These are phyloP conservation scores for Microglena sp. DNA, from an alignment of 139 green algal genomes.

Conservation along the genomic window DNA sequence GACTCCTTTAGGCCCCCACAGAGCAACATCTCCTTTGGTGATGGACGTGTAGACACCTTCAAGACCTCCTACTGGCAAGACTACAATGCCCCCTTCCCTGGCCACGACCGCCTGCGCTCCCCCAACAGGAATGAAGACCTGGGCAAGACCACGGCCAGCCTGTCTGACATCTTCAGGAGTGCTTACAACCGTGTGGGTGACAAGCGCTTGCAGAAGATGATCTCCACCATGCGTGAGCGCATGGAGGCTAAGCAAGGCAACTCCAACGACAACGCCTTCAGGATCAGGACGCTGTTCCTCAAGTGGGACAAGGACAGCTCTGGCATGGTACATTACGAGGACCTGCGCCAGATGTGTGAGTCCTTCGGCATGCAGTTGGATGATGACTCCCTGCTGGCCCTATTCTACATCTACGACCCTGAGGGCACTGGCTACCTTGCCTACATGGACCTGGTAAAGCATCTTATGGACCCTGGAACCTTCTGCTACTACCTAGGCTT, in stretches of 20 bases:
- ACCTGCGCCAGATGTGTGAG: conserved; percentile 65
- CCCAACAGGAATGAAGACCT: conserved; percentile 70
- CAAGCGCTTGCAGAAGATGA: conserved; percentile 63
- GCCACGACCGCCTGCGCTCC: conserved; percentile 39
- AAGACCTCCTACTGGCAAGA: conserved; percentile 53
- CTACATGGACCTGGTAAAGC: conserved; percentile 12
- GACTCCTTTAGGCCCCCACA: conserved; percentile 46
- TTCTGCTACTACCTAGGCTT: conserved; percentile 45
- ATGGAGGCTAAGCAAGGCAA: conserved; percentile 67
- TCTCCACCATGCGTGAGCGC: conserved; percentile 64
- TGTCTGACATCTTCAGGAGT: conserved; percentile 50
- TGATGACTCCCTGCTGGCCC: conserved; percentile 67
- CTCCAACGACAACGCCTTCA: conserved; percentile 70
- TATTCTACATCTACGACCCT: conserved; percentile 51
- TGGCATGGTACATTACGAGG: conserved; percentile 60
- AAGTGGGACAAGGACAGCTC: conserved; percentile 55
- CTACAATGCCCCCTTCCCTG: conserved; percentile 52
- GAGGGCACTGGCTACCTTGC: conserved; percentile 12
- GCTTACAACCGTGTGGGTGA: conserved; percentile 63
- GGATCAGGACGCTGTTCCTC: conserved; percentile 67
- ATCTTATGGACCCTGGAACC: conserved; percentile 21
- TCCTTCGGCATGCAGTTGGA: conserved; percentile 80
- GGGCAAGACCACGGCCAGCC: conserved; percentile 33
- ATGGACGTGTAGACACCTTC: conserved; percentile 54
- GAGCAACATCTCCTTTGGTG: conserved; percentile 55